Conservation (phyloP, 495 filamentous ascomycete genomes). For the Friedmanniomyces endolithicus region DNA sequence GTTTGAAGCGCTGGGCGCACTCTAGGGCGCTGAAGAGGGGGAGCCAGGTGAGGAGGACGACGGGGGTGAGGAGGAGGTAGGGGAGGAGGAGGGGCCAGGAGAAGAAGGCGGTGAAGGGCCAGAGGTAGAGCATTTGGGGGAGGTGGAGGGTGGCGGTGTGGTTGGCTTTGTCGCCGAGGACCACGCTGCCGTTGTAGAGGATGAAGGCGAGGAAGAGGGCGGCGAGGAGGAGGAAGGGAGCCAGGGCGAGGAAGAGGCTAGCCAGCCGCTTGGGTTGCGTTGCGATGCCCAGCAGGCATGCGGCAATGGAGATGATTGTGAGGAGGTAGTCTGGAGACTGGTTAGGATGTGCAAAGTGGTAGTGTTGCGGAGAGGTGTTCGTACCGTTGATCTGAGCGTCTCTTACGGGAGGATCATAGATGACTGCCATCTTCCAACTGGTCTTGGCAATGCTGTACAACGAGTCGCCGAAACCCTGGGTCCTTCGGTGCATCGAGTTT, state of each 20-base stretch:
- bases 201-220: conserved; percentile 62
- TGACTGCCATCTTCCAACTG: conserved; percentile 25
- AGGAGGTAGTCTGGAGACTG: conserved; percentile 44
- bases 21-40: conserved; percentile 8
- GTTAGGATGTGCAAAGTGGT: not conserved
- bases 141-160: conserved; percentile 81
- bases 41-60: conserved; percentile 8
- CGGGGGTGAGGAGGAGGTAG: conserved; percentile 27
- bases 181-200: conserved; percentile 77
- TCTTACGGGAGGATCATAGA: conserved; percentile 49
- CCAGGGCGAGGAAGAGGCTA: conserved; percentile 37
- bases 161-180: conserved; percentile 88
- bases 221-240: conserved; percentile 59
- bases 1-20: conserved; percentile 31
- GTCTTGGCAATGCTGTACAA: conserved; percentile 10
- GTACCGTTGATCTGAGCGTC: conserved; percentile 33
- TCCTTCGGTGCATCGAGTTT: conserved; percentile 3
- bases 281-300: conserved; percentile 21
- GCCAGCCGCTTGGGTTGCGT: conserved; percentile 42
- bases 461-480: conserved; percentile 15
- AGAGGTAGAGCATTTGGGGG: conserved; percentile 89
- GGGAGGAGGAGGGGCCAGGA: conserved; percentile 63
- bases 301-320: conserved; percentile 44
- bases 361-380: conserved; percentile 18
- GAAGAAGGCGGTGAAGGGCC: conserved; percentile 80